phyloP scores from a whole-genome alignment of 495 filamentous ascomycete species.

The Pyrenopolyporus hunteri region DNA sequence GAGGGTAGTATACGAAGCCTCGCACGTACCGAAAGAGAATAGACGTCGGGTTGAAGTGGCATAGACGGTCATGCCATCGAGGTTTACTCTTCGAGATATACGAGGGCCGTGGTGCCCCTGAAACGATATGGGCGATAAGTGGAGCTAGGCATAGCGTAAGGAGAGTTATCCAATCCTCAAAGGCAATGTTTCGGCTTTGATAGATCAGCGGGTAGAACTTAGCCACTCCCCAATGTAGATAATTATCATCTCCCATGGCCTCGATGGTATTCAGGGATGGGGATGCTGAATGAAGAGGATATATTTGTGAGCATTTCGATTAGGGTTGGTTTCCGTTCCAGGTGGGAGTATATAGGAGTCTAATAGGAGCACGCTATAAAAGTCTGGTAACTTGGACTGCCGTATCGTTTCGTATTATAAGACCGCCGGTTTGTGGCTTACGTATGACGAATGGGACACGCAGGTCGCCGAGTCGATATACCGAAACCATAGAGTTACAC shows the following conservation, averaged over 20 bases:
- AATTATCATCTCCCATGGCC: background rate
- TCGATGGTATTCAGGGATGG: background rate
- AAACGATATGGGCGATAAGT: slow-evolving; percentile 38
- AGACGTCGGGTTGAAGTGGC: slow-evolving; percentile 43
- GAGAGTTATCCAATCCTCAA: slow-evolving; percentile 40
- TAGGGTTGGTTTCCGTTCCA: too few species aligned
- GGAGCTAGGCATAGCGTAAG: slow-evolving; percentile 43
- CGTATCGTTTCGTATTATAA: too few species aligned
- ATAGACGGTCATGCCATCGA: slow-evolving; percentile 16
- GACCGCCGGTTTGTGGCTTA: too few species aligned
- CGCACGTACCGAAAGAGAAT: slow-evolving; percentile 40
- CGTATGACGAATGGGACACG: too few species aligned
- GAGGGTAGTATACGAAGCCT: background rate
- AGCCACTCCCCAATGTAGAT: background rate
- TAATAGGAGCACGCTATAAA: too few species aligned
- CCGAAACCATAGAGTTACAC: too few species aligned
- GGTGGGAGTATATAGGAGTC: too few species aligned
- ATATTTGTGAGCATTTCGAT: background rate
- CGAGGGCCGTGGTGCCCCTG: slow-evolving; percentile 28
- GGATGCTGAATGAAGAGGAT: too few species aligned
- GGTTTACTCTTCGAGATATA: slow-evolving; percentile 13
- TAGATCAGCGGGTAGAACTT: slow-evolving; percentile 2
- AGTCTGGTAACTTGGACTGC: too few species aligned
- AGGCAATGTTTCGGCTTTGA: slow-evolving; percentile 16
- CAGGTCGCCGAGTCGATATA: too few species aligned